Percentiles rank a stretch among this genome's conserved stretches.
These are phyloP conservation scores for Morella rubra DNA, from an alignment of 306 rosid genomes.

Conservation along the genomic window DNA sequence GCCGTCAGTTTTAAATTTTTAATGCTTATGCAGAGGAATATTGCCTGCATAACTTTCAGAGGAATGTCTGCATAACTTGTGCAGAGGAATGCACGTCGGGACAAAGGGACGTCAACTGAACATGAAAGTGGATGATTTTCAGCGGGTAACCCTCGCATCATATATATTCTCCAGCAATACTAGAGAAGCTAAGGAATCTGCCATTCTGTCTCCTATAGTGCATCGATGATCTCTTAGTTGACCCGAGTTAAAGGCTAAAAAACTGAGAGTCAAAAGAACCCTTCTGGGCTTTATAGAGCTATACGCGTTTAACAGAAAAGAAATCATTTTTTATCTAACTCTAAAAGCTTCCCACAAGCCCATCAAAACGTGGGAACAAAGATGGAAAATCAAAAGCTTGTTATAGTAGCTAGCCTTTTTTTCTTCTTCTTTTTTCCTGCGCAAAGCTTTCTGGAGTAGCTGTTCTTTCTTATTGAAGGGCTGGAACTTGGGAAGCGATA, in stretches of 20 bases:
- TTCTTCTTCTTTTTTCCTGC: too few relatives aligned
- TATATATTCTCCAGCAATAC: background rate
- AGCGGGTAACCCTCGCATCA: too few relatives aligned
- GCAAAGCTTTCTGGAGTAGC: too few relatives aligned
- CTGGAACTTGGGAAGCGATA: too few relatives aligned
- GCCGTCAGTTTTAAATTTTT: too few relatives aligned
- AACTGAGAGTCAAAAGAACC: background rate
- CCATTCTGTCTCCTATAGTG: background rate
- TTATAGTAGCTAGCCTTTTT: too few relatives aligned
- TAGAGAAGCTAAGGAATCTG: background rate
- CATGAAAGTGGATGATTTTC: background rate
- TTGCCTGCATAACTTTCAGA: too few relatives aligned
- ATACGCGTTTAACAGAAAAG: background rate
- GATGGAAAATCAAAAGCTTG: too few relatives aligned
- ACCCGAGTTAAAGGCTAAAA: background rate
- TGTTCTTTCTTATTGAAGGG: too few relatives aligned
- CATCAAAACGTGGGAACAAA: too few relatives aligned
- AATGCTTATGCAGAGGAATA: too few relatives aligned
- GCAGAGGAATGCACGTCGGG: background rate
- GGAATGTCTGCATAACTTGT: too few relatives aligned
- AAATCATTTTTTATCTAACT: background rate
- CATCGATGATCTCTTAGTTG: background rate
- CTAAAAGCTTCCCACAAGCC: background rate
- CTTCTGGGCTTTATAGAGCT: background rate
- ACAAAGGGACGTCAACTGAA: background rate